A percentile compares a stretch with the other conserved stretches of the same genome.
phyloP scores from a whole-genome alignment of 2,329 filamentous ascomycete species.

The Claviceps paspali region DNA sequence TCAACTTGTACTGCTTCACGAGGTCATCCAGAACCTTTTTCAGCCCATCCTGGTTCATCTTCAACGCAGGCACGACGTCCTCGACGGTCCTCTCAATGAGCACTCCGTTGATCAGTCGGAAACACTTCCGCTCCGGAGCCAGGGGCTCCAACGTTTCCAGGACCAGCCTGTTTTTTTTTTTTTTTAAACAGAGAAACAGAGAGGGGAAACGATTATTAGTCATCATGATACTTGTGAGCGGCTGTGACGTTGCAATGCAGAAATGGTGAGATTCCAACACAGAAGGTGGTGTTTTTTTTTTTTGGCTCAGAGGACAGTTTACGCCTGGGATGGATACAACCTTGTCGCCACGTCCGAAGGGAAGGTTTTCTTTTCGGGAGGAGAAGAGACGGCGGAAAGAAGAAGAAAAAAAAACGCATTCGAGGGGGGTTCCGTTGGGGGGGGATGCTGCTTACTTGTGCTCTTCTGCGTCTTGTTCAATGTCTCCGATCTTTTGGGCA shows the following conservation, averaged over 20 bases:
- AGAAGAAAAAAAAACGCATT: too few species aligned
- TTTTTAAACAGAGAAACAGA: too few species aligned
- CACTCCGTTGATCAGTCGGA: conserved; percentile 96
- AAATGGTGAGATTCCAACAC: too few species aligned
- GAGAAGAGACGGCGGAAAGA: too few species aligned
- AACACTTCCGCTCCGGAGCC: conserved; percentile 79
- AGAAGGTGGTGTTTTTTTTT: too few species aligned
- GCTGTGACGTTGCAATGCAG: too few species aligned
- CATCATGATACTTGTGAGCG: too few species aligned
- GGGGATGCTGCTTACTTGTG: conserved; percentile 60
- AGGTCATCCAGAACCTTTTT: conserved; percentile 90
- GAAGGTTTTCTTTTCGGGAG: too few species aligned
- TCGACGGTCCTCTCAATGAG: conserved; percentile 86
- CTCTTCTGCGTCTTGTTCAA: conserved; percentile 93
- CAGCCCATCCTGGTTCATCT: conserved; percentile 86
- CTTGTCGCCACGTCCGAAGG: too few species aligned
- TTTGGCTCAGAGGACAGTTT: too few species aligned
- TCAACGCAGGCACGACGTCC: conserved; percentile 79
- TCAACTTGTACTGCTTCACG: conserved; percentile 88
- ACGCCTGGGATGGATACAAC: too few species aligned
- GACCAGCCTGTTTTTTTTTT: conserved; percentile 62
- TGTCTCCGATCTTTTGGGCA: conserved; percentile 90
- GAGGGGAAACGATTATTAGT: background rate
- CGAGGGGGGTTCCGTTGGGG: too few species aligned
- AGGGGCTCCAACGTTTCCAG: conserved; percentile 81